phyloP scores from a whole-genome alignment of 345 rosid species.

The Hibiscus tridactylites region DNA sequence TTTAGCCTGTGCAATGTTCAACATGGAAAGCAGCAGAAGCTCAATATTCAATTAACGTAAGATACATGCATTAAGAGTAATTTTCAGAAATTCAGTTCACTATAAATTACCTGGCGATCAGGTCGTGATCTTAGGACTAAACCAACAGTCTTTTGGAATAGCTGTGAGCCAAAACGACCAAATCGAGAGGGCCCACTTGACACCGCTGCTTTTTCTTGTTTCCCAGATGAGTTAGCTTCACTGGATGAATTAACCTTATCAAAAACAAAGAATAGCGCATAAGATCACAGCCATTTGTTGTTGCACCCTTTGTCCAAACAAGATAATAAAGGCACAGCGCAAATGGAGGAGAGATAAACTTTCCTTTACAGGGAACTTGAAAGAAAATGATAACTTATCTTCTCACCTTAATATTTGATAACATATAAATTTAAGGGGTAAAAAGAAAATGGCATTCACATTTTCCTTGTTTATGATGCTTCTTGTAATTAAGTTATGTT shows the following conservation, averaged over 20 bases:
- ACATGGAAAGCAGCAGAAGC: background rate
- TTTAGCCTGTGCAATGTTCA: slow-evolving; percentile 35
- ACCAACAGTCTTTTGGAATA: slow-evolving; percentile 45
- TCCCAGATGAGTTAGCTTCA: slow-evolving; percentile 18
- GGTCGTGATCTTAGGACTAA: slow-evolving; percentile 38
- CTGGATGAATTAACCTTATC: slow-evolving; percentile 32
- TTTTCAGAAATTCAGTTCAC: background rate
- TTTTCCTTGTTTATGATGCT: background rate
- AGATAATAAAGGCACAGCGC: background rate
- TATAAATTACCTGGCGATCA: slow-evolving; percentile 26
- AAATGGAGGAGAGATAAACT: background rate
- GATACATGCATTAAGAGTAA: background rate
- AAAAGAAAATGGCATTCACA: background rate
- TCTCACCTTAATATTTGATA: background rate
- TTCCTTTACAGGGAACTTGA: background rate
- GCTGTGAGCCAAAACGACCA: slow-evolving; percentile 44
- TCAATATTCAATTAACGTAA: background rate
- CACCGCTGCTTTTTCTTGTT: slow-evolving; percentile 26
- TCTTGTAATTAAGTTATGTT: background rate
- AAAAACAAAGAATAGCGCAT: background rate
- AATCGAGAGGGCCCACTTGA: slow-evolving; percentile 35
- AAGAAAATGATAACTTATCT: background rate
- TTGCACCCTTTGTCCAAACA: background rate
- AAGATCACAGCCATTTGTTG: background rate
- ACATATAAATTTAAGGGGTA: background rate